phyloP scores from a whole-genome alignment of 208 protist genomes.

The Angomonas deanei region DNA sequence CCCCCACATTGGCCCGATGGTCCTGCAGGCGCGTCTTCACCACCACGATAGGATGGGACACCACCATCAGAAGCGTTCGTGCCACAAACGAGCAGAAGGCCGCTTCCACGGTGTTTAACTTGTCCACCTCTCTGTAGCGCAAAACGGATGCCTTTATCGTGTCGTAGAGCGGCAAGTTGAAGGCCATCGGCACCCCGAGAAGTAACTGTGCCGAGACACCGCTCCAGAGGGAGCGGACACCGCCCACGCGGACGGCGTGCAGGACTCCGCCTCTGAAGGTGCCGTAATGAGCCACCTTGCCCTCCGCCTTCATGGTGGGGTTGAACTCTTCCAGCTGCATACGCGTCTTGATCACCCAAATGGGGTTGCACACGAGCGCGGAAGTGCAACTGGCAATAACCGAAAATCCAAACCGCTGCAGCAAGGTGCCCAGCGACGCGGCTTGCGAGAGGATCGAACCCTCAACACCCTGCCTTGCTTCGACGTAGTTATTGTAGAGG shows the following conservation, averaged over 20 bases:
- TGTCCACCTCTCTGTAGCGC: neutral
- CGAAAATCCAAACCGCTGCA: slow-evolving; percentile 49
- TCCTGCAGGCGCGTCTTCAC: slow-evolving; percentile 86
- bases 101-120: slow-evolving; percentile 46
- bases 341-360: slow-evolving; percentile 87
- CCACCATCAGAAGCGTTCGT: slow-evolving; percentile 45
- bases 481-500: slow-evolving; percentile 12
- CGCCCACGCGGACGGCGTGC: slow-evolving; percentile 43
- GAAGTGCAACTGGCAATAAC: slow-evolving; percentile 53
- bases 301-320: slow-evolving; percentile 9
- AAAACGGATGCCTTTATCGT: slow-evolving; percentile 42
- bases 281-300: slow-evolving; percentile 25
- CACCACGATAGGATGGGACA: slow-evolving; percentile 63
- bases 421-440: slow-evolving; percentile 23
- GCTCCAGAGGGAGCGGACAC: slow-evolving; percentile 68
- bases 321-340: slow-evolving; percentile 75
- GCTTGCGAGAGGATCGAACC: neutral
- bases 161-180: slow-evolving; percentile 83
- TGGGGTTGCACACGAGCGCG: slow-evolving; percentile 71
- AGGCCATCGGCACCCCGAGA: slow-evolving; percentile 72
- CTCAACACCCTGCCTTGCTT: neutral
- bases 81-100: slow-evolving; percentile 54
- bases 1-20: slow-evolving; percentile 53
- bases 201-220: slow-evolving; percentile 75
- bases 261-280: slow-evolving; percentile 58